These are phyloP conservation scores for Neolentinus lepideus DNA, from an alignment of 1,284 basidiomycete genomes.

Conservation along the genomic window DNA sequence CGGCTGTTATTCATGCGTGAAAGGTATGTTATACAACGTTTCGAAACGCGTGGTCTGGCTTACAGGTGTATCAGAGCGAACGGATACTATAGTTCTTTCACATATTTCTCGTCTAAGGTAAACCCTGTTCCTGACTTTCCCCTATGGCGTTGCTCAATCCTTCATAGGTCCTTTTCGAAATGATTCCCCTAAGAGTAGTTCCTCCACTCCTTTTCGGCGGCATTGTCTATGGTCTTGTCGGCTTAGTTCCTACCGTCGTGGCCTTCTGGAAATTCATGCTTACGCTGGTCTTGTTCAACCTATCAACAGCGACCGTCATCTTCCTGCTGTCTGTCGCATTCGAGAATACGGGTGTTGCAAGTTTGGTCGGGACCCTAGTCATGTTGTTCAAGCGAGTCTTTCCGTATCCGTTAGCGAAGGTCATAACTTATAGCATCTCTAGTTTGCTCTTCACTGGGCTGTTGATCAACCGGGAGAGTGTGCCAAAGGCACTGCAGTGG, in stretches of 20 bases:
- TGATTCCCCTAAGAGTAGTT: constrained; percentile 88
- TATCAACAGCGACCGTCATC: constrained; percentile 89
- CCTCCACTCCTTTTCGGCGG: constrained; percentile 93
- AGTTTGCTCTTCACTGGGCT: constrained; percentile 94
- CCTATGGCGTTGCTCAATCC: background rate
- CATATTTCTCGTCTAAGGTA: constrained; percentile 92
- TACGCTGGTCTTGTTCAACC: constrained; percentile 89
- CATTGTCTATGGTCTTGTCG: constrained; percentile 91
- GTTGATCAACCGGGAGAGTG: constrained; percentile 88
- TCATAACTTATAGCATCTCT: background rate
- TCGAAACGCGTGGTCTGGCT: constrained; percentile 5
- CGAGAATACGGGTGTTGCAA: constrained; percentile 81
- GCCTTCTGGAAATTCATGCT: constrained; percentile 98
- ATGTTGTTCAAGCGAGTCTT: constrained; percentile 93
- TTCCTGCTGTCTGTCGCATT: constrained; percentile 87
- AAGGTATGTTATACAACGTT: constrained; percentile 42
- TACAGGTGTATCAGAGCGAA: constrained; percentile 85
- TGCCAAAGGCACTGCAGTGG: constrained; percentile 72
- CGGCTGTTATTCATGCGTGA: constrained; percentile 95
- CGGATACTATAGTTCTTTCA: constrained; percentile 93
- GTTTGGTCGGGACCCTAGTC: constrained; percentile 86
- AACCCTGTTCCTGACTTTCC: constrained; percentile 4
- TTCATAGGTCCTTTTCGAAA: constrained; percentile 83
- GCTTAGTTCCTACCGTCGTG: constrained; percentile 83
- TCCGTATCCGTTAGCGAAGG: background rate